Evolutionary conservation across 2,329 filamentous ascomycete genomes (phyloP).

Genomic region (Fusarium albidum): DNA sequence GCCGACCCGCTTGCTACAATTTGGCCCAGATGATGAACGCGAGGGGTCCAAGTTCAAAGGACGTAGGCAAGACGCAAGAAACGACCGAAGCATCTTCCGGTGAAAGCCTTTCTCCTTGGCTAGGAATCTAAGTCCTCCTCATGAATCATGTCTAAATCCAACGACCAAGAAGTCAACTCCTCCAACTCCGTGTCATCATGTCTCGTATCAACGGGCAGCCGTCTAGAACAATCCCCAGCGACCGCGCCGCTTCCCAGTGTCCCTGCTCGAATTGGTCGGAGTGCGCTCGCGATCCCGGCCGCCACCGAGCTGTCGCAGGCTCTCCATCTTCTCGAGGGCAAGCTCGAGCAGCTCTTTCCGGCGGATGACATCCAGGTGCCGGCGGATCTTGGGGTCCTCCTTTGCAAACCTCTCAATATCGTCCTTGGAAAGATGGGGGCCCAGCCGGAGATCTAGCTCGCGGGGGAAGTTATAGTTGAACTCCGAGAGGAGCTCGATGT

Average conservation of each 20-base stretch:
- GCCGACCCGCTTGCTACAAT: not conserved
- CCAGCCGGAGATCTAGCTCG: constrained; percentile 86
- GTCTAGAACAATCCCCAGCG: constrained; percentile 60
- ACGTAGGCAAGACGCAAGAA: not conserved
- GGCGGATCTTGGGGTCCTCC: constrained; percentile 88
- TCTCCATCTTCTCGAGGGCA: constrained; percentile 95
- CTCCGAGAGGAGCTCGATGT: constrained; percentile 94
- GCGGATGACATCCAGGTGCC: constrained; percentile 90
- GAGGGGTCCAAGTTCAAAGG: not conserved
- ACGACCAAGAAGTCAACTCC: constrained; percentile 39
- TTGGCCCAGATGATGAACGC: not conserved
- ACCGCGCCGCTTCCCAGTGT: constrained; percentile 51
- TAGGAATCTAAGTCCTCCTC: constrained; percentile 12
- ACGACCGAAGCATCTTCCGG: not conserved
- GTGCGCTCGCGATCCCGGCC: constrained; percentile 69
- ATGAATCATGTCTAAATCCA: constrained; percentile 35
- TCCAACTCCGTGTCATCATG: constrained; percentile 40
- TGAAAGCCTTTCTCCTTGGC: not conserved
- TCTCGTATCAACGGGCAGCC: constrained; percentile 31
- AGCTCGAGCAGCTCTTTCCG: constrained; percentile 93
- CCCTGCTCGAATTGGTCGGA: constrained; percentile 32
- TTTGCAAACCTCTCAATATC: constrained; percentile 91
- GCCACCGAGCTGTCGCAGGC: constrained; percentile 79
- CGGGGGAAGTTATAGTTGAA: constrained; percentile 98
- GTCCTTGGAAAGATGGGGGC: constrained; percentile 77